Evolutionary conservation across 441 rosid species (phyloP).

Genomic region (Erodium trifolium): DNA sequence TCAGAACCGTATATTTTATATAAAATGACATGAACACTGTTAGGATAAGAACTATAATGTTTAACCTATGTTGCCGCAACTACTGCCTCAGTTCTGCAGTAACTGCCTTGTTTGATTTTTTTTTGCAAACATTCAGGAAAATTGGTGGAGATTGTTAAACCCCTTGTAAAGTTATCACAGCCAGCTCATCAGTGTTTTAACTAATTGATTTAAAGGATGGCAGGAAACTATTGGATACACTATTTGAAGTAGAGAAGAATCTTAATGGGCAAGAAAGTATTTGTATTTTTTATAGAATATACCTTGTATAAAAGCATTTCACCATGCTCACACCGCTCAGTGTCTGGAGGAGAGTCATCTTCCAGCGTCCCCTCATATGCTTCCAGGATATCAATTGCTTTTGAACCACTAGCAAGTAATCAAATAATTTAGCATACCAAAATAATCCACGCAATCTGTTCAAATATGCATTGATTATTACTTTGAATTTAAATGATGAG

Average conservation of each 20-base stretch:
- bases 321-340: conserved; percentile 89
- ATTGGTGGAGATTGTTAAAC: too few species aligned
- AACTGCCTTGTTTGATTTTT: too few species aligned
- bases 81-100: too few species aligned
- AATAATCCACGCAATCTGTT: not conserved
- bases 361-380: conserved; percentile 99
- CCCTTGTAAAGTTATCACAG: too few species aligned
- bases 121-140: too few species aligned
- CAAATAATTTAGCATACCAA: conserved; percentile 17
- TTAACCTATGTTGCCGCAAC: too few species aligned
- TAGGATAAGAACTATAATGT: too few species aligned
- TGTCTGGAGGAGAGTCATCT: conserved; percentile 97
- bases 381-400: conserved; percentile 97
- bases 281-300: conserved; percentile 12
- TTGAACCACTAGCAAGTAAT: conserved; percentile 50
- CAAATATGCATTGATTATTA: conserved; percentile 28
- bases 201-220: too few species aligned
- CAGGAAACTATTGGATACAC: not conserved
- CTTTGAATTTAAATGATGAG: conserved; percentile 91
- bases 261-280: not conserved
- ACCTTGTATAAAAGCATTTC: conserved; percentile 99
- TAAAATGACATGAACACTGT: too few species aligned
- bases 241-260: not conserved
- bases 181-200: too few species aligned
- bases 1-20: too few species aligned